These are phyloP conservation scores for Rickenella mellea DNA, from an alignment of 768 basidiomycete species.

Conservation along the genomic window DNA sequence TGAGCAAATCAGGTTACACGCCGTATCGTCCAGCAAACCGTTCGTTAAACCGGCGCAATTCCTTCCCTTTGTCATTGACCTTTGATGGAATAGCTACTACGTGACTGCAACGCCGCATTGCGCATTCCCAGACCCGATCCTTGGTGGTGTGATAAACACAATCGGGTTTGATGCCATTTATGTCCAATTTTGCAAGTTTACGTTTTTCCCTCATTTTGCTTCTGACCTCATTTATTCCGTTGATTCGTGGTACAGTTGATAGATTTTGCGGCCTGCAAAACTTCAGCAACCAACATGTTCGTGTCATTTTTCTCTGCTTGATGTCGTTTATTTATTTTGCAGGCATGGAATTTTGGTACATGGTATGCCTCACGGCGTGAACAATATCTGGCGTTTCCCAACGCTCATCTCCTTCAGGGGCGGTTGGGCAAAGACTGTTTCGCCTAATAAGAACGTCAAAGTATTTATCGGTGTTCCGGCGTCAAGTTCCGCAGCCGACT, in stretches of 20 bases:
- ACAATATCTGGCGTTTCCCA: neutral
- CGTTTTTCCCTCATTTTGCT: neutral
- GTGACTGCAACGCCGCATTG: conserved; percentile 60
- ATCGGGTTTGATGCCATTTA: conserved; percentile 66
- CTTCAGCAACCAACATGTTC: conserved; percentile 32
- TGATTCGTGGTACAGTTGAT: conserved; percentile 27
- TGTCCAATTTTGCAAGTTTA: conserved; percentile 52
- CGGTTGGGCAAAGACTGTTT: conserved; percentile 49
- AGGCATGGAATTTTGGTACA: conserved; percentile 44
- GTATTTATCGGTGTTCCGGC: conserved; percentile 61
- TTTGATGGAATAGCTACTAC: conserved; percentile 38
- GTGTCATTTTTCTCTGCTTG: too few relatives aligned
- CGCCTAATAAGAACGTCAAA: conserved; percentile 52
- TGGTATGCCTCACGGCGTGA: conserved; percentile 27
- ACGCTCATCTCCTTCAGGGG: conserved; percentile 32
- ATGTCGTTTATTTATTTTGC: conserved; percentile 1
- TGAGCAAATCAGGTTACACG: conserved; percentile 42
- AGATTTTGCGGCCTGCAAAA: conserved; percentile 50
- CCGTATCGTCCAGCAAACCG: conserved; percentile 44
- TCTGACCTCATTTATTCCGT: neutral
- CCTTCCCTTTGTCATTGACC: neutral
- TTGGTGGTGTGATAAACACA: conserved; percentile 49
- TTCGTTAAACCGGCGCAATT: conserved; percentile 15
- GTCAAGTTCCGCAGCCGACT: conserved; percentile 43
- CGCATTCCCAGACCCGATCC: conserved; percentile 56